phyloP scores from a whole-genome alignment of 225 moss, liverwort and hornwort genomes.

The Polytrichum commune region DNA sequence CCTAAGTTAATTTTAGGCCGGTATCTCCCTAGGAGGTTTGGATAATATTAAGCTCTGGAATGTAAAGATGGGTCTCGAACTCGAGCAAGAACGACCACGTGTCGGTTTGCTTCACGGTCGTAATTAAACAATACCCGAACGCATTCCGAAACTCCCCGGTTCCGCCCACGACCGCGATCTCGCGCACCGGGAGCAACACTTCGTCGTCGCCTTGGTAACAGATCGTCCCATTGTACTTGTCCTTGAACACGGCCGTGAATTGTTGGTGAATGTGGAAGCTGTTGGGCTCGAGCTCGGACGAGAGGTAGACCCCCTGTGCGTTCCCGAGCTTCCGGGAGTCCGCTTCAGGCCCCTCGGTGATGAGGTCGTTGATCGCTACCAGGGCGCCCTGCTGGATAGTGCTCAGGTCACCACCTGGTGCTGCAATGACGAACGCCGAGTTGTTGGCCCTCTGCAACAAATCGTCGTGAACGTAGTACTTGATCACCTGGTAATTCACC shows the following conservation, averaged over 20 bases:
- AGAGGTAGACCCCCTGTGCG: conserved; percentile 21
- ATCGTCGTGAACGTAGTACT: conserved; percentile 26
- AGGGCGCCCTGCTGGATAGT: conserved; percentile 24
- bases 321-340: conserved; percentile 16
- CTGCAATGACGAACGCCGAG: conserved; percentile 19
- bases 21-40: too few relatives aligned
- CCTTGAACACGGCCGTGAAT: conserved; percentile 8
- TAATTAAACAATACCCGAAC: not conserved
- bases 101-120: not conserved
- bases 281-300: conserved; percentile 6
- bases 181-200: conserved; percentile 1
- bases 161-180: conserved; percentile 8
- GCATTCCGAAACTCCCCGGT: conserved; percentile 3
- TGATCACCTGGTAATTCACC: conserved; percentile 8
- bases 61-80: conserved; percentile 5
- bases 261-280: conserved; percentile 23
- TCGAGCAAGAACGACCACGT: not conserved
- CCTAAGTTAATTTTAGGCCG: too few relatives aligned
- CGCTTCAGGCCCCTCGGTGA: conserved; percentile 24
- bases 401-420: conserved; percentile 15
- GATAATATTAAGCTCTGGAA: not conserved
- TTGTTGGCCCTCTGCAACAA: conserved; percentile 14
- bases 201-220: conserved; percentile 5
- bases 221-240: conserved; percentile 8
- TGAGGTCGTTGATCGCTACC: conserved; percentile 29